phyloP scores from a whole-genome alignment of 768 basidiomycete genomes.

The Mycena leptocephala region DNA sequence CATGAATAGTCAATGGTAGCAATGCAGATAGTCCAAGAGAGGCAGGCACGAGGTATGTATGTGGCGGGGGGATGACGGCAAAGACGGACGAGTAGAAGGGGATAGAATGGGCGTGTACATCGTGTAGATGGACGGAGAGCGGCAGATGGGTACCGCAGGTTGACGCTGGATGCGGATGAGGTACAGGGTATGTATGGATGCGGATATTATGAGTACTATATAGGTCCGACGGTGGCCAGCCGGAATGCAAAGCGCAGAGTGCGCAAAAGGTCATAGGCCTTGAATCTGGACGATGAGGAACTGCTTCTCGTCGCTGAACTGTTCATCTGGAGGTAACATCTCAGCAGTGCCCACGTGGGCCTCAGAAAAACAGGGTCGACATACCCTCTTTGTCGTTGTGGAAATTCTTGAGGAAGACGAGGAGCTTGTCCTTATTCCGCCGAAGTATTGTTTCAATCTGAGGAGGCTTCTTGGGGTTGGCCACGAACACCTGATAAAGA shows the following conservation, averaged over 20 bases:
- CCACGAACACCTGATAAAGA: constrained; percentile 88
- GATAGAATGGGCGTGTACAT: neutral
- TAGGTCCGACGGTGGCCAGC: neutral
- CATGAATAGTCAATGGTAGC: constrained; percentile 10
- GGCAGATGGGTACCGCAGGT: neutral
- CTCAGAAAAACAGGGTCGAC: constrained; percentile 38
- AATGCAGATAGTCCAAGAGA: constrained; percentile 22
- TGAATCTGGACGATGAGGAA: constrained; percentile 96
- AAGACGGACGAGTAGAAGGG: neutral
- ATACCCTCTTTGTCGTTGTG: constrained; percentile 98
- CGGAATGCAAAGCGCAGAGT: neutral
- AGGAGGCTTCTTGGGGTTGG: constrained; percentile 98
- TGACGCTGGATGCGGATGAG: neutral
- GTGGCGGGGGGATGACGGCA: neutral
- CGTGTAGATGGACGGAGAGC: neutral
- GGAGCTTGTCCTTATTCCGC: constrained; percentile 94
- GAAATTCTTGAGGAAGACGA: constrained; percentile 92
- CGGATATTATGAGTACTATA: constrained; percentile 8
- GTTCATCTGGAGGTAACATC: constrained; percentile 78
- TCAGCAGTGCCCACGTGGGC: neutral
- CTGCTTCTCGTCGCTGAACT: constrained; percentile 98
- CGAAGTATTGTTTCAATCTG: constrained; percentile 93
- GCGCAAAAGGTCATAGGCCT: constrained; percentile 63
- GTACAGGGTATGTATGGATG: neutral
- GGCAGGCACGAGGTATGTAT: constrained; percentile 9